Conservation (phyloP, 2,329 filamentous ascomycete genomes). For the Curvularia sp. region DNA sequence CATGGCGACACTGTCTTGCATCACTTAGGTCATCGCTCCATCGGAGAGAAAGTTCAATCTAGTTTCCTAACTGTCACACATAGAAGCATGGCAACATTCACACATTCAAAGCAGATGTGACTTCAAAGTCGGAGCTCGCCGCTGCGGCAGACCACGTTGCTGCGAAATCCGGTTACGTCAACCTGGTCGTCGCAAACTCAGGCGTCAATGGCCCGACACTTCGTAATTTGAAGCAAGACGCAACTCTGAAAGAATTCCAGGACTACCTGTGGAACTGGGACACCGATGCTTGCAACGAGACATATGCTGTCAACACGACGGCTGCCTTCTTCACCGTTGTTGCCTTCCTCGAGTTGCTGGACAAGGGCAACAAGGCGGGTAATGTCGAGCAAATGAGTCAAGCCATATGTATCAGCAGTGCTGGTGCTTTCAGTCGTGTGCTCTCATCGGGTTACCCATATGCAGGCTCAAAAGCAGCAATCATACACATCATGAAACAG, state of each 20-base stretch:
- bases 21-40: background rate
- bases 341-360: constrained; percentile 52
- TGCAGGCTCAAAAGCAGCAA: constrained; percentile 48
- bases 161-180: constrained; percentile 27
- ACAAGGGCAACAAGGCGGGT: constrained; percentile 45
- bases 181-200: constrained; percentile 34
- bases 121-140: constrained; percentile 25
- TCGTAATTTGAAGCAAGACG: constrained; percentile 2
- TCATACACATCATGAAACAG: constrained; percentile 54
- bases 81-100: constrained; percentile 17
- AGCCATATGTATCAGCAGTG: constrained; percentile 6
- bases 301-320: constrained; percentile 41
- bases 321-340: constrained; percentile 51
- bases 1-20: too few relatives aligned
- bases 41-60: background rate
- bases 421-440: constrained; percentile 24
- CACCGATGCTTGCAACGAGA: constrained; percentile 36
- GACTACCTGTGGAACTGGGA: constrained; percentile 16
- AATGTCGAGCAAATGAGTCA: constrained; percentile 15
- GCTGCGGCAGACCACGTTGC: constrained; percentile 22
- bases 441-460: constrained; percentile 27
- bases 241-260: constrained; percentile 7
- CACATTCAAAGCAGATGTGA: constrained; percentile 29
- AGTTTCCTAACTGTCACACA: background rate
- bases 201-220: constrained; percentile 27